phyloP scores from a whole-genome alignment of 192 early-diverging fungal species.

The Coemansia sp. region DNA sequence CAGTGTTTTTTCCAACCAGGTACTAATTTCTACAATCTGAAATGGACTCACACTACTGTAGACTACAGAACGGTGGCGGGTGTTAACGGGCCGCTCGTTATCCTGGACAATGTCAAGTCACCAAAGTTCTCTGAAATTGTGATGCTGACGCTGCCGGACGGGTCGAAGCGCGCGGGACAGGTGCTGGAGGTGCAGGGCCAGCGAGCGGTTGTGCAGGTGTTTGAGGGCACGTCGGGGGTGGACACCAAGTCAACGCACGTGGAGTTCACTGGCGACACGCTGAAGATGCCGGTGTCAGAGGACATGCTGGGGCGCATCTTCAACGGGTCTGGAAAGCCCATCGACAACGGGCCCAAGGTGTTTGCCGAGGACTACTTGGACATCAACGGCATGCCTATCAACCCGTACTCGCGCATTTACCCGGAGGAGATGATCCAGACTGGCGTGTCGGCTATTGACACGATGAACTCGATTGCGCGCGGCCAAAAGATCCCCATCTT shows the following conservation, averaged over 20 bases:
- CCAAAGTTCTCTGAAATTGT: slow-evolving; percentile 98
- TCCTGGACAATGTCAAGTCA: slow-evolving; percentile 98
- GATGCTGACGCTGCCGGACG: slow-evolving; percentile 94
- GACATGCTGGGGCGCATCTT: slow-evolving; percentile 99
- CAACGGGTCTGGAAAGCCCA: slow-evolving; percentile 98
- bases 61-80: slow-evolving; percentile 97
- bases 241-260: slow-evolving; percentile 95
- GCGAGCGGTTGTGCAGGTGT: slow-evolving; percentile 95
- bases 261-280: slow-evolving; percentile 93
- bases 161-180: slow-evolving; percentile 91
- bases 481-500: slow-evolving; percentile 99
- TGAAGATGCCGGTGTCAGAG: slow-evolving; percentile 97
- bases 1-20: not conserved
- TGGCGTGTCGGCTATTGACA: slow-evolving; percentile 98
- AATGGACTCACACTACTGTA: slow-evolving; percentile 28
- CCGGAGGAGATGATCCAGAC: slow-evolving; percentile 99
- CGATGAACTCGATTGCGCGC: slow-evolving; percentile 99
- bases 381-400: slow-evolving; percentile 86
- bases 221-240: slow-evolving; percentile 95
- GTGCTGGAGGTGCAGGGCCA: slow-evolving; percentile 97
- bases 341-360: slow-evolving; percentile 98
- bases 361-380: slow-evolving; percentile 99
- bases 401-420: slow-evolving; percentile 98
- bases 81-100: slow-evolving; percentile 97
- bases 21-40: not conserved